Evolutionary conservation across 495 filamentous ascomycete genomes (phyloP), one percentile per base, ranked within the genome.

Genomic region (Lasiosphaeriaceae sp.): DNA sequence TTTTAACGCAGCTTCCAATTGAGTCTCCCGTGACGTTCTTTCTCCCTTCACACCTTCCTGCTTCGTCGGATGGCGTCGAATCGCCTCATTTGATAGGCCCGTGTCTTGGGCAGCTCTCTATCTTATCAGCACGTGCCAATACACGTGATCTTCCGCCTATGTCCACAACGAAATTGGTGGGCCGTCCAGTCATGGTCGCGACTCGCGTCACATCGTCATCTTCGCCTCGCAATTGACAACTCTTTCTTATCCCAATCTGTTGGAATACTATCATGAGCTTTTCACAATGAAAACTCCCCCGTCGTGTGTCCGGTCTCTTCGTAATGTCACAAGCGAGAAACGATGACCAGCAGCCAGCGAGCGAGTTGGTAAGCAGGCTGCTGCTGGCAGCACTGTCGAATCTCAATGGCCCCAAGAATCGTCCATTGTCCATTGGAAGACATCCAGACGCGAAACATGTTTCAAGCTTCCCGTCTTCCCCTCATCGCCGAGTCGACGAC

Each of bases 11-110:
- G 46, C 43, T 54, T 29, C 1, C 34, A 21, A 31, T n/a, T 31
- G 26, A 31, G 9, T 31, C 26, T 31, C 26, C 26, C 3, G 26
- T 31, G 26, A 31, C 26, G 9, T 9, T 31, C 9, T 3, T 31
- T 31, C 26, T 51, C 52, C 14, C 39, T 5, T 16, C 63, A 50
- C 60, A 56, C 66, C 66, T 68, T 66, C 66, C 66, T 57, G 53
- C 57, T 66, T 68, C 26, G 65, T 65, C 61, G 24, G 26, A 7
- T 29, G 12, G 50, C 7, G 21, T 41, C 39, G 17, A 55, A 51
- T 54, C 47, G 39, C 39, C 17, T 24, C 29, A 45, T 53, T 46
- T 68, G 63, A 63, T 66, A 62, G 63, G 60, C 56, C 47, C 52
- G 55, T 58, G 20, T 21, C 45, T 47, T 23, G 45, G 21, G n/a